These are phyloP conservation scores for Leishmania major DNA, from an alignment of 208 protist species.

Conservation along the genomic window DNA sequence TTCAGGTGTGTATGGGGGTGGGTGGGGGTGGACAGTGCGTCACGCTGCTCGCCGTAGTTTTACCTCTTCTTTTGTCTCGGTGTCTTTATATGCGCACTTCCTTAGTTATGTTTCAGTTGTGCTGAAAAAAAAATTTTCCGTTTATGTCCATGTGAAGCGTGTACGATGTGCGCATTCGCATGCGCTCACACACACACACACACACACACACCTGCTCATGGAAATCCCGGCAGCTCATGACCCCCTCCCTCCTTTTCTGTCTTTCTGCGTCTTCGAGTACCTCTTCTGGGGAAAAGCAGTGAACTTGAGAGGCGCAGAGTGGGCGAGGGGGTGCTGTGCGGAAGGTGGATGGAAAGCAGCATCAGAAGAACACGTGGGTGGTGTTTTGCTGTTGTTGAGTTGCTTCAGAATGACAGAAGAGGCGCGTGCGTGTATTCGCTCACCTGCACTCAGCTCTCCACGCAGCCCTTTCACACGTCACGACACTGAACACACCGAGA, in stretches of 20 bases:
- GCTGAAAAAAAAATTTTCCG: neutral
- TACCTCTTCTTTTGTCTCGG: neutral
- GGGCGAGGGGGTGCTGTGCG: neutral
- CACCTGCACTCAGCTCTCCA: neutral
- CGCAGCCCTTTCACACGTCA: neutral
- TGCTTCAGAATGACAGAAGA: neutral
- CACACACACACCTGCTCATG: neutral
- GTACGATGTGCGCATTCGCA: neutral
- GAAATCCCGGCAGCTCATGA: neutral
- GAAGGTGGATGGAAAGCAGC: no score
- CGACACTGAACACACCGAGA: neutral
- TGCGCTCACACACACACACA: neutral
- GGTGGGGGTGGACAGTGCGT: neutral
- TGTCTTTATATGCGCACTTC: neutral
- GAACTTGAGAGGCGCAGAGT: neutral
- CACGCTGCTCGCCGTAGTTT: neutral
- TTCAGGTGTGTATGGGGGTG: neutral
- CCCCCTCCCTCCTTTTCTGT: neutral
- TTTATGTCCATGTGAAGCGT: neutral
- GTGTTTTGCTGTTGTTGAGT: neutral
- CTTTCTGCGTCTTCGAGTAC: neutral
- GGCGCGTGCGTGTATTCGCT: neutral
- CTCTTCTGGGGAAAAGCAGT: slow-evolving; percentile 9
- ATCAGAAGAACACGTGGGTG: neutral
- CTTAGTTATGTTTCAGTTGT: neutral